Evolutionary conservation across 331 rosid genomes (phyloP), one percentile per base, ranked within the genome.

Genomic region (Rhamnella rubrinervis): DNA sequence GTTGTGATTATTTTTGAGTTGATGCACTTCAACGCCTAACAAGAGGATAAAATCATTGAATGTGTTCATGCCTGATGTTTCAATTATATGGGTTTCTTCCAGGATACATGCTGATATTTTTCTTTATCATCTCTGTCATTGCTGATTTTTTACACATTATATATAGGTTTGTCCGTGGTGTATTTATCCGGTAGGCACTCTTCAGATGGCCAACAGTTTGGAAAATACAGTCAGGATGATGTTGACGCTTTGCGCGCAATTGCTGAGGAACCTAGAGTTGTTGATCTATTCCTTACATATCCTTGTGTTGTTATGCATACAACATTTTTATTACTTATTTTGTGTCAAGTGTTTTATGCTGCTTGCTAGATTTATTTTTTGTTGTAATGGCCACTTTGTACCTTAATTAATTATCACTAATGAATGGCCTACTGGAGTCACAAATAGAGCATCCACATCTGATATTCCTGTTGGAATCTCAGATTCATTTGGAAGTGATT

Each of bases 231-330:
- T 53, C 85, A 95, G 81, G 97, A 95, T 49, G 98, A 95, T 65
- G 87, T 91, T 59, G 96, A 89, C 71, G 97, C 84, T 3, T 73
- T 95, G 86, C 81, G 96, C 28, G 97, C 98, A n/a, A 87, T 95
- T 70, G 96, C 97, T 1, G 98, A 91, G 82, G 98, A 91, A 49
- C 95, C 92, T 18, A 93, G 86, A 74, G 49, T 87, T 39, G 39
- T 87, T 18, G 98, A 91, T 78, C 61, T 95, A 70, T 89, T 91
- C 78, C 87, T 95, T 65, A 89, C 96, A 95, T 95, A 95, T 95
- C 97, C 98, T 89, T 85, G 39, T n/a, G 57, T n/a, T 18, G 31
- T 55, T 55, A 68, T 31, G 38, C 55, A 38, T 40, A 21, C 46
- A 47, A 40, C 19, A 38, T 47, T 26, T 60, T 38, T 49, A 0